A percentile compares a stretch with the other conserved stretches of the same genome.
Conservation (phyloP, 148 eudicot species). For the Cornus florida region DNA sequence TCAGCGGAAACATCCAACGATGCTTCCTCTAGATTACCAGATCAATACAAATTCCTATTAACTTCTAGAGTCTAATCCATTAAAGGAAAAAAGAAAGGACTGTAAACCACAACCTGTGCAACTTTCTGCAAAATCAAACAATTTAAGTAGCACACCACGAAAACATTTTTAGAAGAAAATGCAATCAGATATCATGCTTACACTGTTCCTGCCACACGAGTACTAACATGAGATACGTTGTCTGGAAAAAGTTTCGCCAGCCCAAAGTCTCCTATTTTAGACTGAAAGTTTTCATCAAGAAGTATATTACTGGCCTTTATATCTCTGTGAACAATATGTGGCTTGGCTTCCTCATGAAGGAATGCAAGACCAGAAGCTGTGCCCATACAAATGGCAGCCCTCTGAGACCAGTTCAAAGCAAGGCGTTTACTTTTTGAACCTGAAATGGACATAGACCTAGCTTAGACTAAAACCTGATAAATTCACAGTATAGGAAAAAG, state of each 20-base stretch:
- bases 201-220: constrained; percentile 53
- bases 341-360: constrained; percentile 57
- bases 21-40: not conserved
- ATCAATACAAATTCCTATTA: not conserved
- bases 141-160: not conserved
- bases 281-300: constrained; percentile 48
- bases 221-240: constrained; percentile 46
- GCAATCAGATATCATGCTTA: constrained; percentile 19
- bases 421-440: constrained; percentile 26
- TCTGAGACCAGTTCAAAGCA: constrained; percentile 44
- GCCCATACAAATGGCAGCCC: constrained; percentile 56
- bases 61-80: constrained; percentile 1
- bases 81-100: not conserved
- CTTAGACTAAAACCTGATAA: constrained; percentile 1
- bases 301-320: constrained; percentile 64
- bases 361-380: constrained; percentile 65
- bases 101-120: not conserved
- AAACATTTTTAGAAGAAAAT: not conserved
- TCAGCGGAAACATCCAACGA: not conserved
- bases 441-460: constrained; percentile 16
- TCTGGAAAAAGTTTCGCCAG: constrained; percentile 56
- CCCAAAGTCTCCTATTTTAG: constrained; percentile 68
- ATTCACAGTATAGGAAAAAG: not conserved
- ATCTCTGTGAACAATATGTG: constrained; percentile 58
- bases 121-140: not conserved